Base-by-base conservation (phyloP, 2,329 filamentous ascomycete genomes). In the Alternaria atra region DNA sequence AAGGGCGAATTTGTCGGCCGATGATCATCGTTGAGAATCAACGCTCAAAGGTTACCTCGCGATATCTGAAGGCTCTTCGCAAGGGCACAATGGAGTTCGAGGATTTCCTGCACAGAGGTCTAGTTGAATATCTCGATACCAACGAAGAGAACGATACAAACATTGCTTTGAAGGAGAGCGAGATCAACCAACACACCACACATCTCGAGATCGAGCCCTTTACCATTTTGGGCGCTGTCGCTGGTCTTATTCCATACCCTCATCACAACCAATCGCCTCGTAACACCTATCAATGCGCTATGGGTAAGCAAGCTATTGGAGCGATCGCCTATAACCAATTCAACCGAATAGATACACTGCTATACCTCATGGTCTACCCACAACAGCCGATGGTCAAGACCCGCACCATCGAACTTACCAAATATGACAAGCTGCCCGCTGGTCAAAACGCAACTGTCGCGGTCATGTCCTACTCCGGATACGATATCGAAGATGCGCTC, bases 271-370 rank as follows among this genome's bases (percentile, higher is more conserved):
- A 99, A 79, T 99, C 96, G 15, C 95, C 95, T 9, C 87, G 95
- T 85, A 99, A 99, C 77, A 99, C 95, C 0, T 99, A 99, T 75
- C 94, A 98, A 84, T 97, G 94, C 82, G 95, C 95, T 81, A 99
- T 99, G 95, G 95, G 95, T 87, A 99, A 99, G 82, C 95, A 99
- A 91, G 95, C 95, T 39, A 98, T 99, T 77, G 95, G 95, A 34
- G 94, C 94, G 34, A 98, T 99, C 76, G 95, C 94, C 15, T 97
- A 97, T 76, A 99, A 99, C 76, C 95, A 99, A 79, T 97, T 97
- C 81, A 92, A 94, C 72, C 90, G 95, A 58, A 97, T 99, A 77
- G 95, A 99, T 74, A 98, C 94, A 0, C 85, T 99, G 15, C 87
- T 99, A 6, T 98, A 97, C 77, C 91, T 97, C 1, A 92, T 99